These are phyloP conservation scores for Acacia acuminata DNA, from an alignment of 306 rosid species.

Conservation along the genomic window DNA sequence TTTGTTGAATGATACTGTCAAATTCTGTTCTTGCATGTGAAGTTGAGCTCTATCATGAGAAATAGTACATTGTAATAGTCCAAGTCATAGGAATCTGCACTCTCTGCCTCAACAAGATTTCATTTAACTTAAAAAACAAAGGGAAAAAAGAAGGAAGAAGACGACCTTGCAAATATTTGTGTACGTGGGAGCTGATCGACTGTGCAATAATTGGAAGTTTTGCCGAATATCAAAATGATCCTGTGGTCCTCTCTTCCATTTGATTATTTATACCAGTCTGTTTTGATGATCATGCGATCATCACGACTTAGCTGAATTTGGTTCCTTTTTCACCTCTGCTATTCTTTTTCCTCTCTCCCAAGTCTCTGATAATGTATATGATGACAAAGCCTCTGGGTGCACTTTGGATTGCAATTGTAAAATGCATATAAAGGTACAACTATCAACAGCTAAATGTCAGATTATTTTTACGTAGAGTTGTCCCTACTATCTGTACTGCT, in stretches of 20 bases:
- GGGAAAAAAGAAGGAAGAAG: conserved; percentile 24
- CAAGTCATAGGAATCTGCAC: neutral
- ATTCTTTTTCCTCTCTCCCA: neutral
- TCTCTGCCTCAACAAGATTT: conserved; percentile 14
- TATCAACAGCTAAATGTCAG: neutral
- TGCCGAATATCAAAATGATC: conserved; percentile 20
- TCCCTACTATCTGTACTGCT: neutral
- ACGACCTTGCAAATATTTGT: conserved; percentile 24
- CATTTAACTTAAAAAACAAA: neutral
- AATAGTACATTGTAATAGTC: neutral
- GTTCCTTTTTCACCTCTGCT: conserved; percentile 9
- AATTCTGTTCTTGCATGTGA: conserved; percentile 5
- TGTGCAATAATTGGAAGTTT: conserved; percentile 31
- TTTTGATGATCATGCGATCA: conserved; percentile 41
- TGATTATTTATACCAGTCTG: conserved; percentile 24
- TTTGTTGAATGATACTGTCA: conserved; percentile 2
- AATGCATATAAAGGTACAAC: neutral
- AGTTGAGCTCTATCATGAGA: neutral
- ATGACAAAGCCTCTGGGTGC: conserved; percentile 9
- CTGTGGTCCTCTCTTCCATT: conserved; percentile 41
- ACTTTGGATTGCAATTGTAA: conserved; percentile 3
- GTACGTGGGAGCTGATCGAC: conserved; percentile 35
- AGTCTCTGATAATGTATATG: conserved; percentile 1
- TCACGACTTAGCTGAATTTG: neutral
- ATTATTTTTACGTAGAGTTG: neutral